phyloP scores from a whole-genome alignment of 2,329 filamentous ascomycete species.

The Apiospora pterosperma region DNA sequence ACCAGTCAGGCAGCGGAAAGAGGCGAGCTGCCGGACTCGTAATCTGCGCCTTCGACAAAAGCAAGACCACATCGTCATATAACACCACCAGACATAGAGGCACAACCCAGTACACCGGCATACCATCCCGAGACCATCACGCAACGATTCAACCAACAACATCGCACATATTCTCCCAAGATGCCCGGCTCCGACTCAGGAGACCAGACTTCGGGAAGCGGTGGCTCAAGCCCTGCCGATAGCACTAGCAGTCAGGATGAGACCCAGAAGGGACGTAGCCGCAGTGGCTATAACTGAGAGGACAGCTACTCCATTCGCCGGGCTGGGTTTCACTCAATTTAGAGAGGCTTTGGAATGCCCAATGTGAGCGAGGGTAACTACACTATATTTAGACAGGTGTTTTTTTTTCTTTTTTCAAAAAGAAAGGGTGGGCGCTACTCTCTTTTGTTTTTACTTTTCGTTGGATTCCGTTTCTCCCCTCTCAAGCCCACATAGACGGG shows the following conservation, averaged over 20 bases:
- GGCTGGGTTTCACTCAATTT: neutral
- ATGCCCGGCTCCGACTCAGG: neutral
- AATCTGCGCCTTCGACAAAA: neutral
- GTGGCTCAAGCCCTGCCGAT: conserved; percentile 4
- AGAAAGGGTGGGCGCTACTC: neutral
- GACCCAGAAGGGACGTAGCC: conserved; percentile 6
- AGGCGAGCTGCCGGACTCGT: neutral
- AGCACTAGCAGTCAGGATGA: conserved; percentile 5
- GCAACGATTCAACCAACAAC: neutral
- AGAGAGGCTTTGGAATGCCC: neutral
- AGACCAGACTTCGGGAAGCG: neutral
- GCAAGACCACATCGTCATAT: neutral
- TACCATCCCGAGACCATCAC: neutral
- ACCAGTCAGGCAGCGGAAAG: neutral
- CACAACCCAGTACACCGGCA: neutral
- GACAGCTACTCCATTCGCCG: neutral
- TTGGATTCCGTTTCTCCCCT: neutral
- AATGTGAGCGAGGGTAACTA: neutral
- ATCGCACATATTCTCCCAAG: neutral
- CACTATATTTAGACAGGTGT: neutral
- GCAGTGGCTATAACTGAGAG: conserved; percentile 9
- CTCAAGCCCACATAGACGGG: neutral
- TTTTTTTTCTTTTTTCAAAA: neutral
- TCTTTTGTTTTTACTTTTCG: too few species aligned
- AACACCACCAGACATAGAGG: neutral